A percentile compares a stretch with the other conserved stretches of the same genome.
phyloP scores from a whole-genome alignment of 176 grass and related monocot species.

The Carex pumila region DNA sequence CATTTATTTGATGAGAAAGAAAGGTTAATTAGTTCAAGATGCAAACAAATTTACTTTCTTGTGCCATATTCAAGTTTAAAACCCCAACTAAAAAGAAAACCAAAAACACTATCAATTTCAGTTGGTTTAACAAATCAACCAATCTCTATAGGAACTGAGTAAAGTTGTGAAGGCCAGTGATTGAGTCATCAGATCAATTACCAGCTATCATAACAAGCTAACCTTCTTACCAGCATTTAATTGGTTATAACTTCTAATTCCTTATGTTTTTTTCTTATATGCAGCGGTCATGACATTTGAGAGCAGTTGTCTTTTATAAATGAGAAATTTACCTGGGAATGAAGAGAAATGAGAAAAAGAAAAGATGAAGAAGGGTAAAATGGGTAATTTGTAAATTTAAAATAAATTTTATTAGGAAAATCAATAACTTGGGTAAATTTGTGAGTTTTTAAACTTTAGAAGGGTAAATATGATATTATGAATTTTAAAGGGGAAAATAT shows the following conservation, averaged over 20 bases:
- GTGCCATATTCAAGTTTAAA: not conserved
- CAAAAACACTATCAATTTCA: not conserved
- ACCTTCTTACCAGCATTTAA: not conserved
- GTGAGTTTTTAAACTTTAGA: no score
- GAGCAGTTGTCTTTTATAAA: not conserved
- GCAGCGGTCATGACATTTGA: not conserved
- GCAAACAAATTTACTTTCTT: not conserved
- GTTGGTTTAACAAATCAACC: not conserved
- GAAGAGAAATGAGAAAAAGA: no score
- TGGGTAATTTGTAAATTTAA: no score
- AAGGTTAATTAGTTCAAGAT: slow-evolving; percentile 10
- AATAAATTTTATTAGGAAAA: no score
- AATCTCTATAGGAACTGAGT: not conserved
- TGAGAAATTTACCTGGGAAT: slow-evolving; percentile 32
- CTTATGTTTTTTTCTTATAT: not conserved
- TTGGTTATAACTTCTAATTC: not conserved
- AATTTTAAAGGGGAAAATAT: no score
- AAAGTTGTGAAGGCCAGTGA: not conserved
- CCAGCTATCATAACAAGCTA: not conserved
- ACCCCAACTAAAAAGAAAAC: not conserved
- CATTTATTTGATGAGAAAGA: slow-evolving; percentile 9
- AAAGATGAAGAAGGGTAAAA: no score
- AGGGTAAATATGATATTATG: no score
- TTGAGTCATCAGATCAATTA: not conserved
- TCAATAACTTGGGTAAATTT: no score